phyloP scores from a whole-genome alignment of 1,284 basidiomycete genomes.

The Anthracocystis walkeri region DNA sequence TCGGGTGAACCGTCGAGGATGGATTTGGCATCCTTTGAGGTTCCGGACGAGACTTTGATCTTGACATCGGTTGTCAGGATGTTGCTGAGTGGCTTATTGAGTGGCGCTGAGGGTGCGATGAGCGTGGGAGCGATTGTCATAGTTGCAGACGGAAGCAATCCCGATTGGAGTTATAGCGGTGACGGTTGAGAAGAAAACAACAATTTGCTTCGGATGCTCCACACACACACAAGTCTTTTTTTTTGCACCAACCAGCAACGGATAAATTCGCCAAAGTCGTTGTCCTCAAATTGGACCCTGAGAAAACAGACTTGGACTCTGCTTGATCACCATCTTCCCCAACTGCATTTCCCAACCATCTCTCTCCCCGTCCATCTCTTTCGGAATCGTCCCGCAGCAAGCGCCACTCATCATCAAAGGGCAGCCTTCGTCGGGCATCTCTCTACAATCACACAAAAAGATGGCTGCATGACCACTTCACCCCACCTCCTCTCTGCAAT shows the following conservation, averaged over 20 bases:
- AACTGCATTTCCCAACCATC: too few species aligned
- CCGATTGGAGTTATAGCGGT: not conserved
- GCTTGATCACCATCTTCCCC: too few species aligned
- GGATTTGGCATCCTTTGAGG: conserved; percentile 43
- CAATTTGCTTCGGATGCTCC: not conserved
- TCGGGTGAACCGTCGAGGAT: conserved; percentile 44
- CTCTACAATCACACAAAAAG: not conserved
- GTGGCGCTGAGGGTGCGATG: conserved; percentile 8
- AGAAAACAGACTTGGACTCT: too few species aligned
- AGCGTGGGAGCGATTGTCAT: conserved; percentile 37
- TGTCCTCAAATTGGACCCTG: too few species aligned
- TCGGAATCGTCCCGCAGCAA: not conserved
- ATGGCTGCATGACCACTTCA: conserved; percentile 15
- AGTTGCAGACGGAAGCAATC: not conserved
- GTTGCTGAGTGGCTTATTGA: conserved; percentile 19
- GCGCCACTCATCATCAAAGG: not conserved
- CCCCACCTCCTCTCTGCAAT: conserved; percentile 2
- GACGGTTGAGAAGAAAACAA: not conserved
- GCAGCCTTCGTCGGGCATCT: not conserved
- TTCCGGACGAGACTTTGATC: conserved; percentile 48
- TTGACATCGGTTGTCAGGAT: conserved; percentile 35
- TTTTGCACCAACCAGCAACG: not conserved
- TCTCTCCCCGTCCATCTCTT: too few species aligned
- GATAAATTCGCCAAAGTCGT: too few species aligned
- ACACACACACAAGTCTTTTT: too few species aligned